Percentiles rank a stretch among this genome's conserved stretches.
Evolutionary conservation across 352 stramenopile species (phyloP).

Genomic region (Globisporangium canariense): DNA sequence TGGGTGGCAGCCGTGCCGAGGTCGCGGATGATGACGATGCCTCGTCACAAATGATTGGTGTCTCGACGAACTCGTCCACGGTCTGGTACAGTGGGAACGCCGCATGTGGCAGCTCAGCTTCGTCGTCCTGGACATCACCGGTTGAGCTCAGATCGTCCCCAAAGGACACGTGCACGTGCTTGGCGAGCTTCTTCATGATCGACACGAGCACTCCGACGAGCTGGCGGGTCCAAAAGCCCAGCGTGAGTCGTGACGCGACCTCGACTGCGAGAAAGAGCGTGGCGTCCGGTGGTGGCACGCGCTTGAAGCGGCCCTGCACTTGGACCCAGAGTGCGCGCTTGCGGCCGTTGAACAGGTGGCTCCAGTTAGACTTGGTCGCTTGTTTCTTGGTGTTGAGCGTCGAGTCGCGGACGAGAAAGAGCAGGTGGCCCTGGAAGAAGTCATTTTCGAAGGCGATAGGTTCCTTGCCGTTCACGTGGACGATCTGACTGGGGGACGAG

Average conservation of each 20-base stretch:
- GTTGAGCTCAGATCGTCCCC: constrained; percentile 14
- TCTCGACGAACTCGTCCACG: constrained; percentile 47
- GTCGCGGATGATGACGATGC: not conserved
- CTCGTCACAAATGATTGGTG: constrained; percentile 1
- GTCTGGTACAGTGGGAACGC: constrained; percentile 54
- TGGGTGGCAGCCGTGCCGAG: constrained; percentile 9
- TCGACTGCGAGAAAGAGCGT: constrained; percentile 52
- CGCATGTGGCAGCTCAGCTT: constrained; percentile 36
- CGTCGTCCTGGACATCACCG: not conserved
- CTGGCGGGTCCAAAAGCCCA: constrained; percentile 35
- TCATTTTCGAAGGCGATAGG: constrained; percentile 50
- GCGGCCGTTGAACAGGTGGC: constrained; percentile 34
- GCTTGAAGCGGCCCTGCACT: constrained; percentile 62
- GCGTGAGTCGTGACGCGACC: constrained; percentile 27
- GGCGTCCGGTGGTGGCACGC: constrained; percentile 20
- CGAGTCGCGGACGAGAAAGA: constrained; percentile 35
- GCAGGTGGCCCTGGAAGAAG: constrained; percentile 32
- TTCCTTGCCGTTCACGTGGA: constrained; percentile 28
- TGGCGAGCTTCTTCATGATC: constrained; percentile 34
- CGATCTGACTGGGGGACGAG: not conserved
- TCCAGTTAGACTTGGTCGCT: constrained; percentile 18
- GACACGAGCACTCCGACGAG: constrained; percentile 34
- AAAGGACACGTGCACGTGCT: constrained; percentile 37
- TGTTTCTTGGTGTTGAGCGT: constrained; percentile 5
- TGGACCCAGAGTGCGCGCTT: constrained; percentile 48